Evolutionary conservation across 495 filamentous ascomycete genomes (phyloP), one percentile per base, ranked within the genome.

Genomic region (Tuber brumale): DNA sequence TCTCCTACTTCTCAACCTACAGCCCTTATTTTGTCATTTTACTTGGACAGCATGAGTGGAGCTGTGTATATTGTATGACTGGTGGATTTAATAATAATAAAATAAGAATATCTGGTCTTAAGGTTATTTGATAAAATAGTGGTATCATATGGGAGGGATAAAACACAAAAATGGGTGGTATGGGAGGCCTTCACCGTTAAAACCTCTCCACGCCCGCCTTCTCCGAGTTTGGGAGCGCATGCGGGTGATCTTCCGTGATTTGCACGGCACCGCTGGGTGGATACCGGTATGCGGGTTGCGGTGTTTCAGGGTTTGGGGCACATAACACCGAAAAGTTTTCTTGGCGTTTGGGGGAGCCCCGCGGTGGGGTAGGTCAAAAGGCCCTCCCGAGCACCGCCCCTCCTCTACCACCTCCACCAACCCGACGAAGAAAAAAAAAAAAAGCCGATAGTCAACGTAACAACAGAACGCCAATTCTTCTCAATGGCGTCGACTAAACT

Each of bases 401-500:
- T 66, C 57, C 57, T 35, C 16, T 27, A 31, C 27, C 57, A 66
- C 57, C 57, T 18, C 14, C 57, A 35, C 57, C 57, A 61, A 35
- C 57, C 16, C 27, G 57, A 19, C 57, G 27, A 66, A 66, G 48
- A 27, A 57, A 5, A 14, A 35, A 19, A 66, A 66, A 51, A 51
- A 66, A 16, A 66, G 57, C 27, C 31, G 35, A 61, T 31, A 9
- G n/a, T n/a, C n/a, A n/a, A n/a, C 27, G 1, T 66, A 35, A 18
- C 57, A 66, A 12, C 51, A 12, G 14, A 8, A 31, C 57, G 16
- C 19, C 57, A 6, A 35, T 35, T 31, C 66, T 61, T 75, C 72
- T 21, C 72, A 78, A 82, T 84, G 76, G 81, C 84, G 70, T 81
- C 77, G 14, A 89, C 89, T 79, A 92, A 91, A 88, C 88, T 94